phyloP scores from a whole-genome alignment of 306 rosid genomes.

The Malus sylvestris region DNA sequence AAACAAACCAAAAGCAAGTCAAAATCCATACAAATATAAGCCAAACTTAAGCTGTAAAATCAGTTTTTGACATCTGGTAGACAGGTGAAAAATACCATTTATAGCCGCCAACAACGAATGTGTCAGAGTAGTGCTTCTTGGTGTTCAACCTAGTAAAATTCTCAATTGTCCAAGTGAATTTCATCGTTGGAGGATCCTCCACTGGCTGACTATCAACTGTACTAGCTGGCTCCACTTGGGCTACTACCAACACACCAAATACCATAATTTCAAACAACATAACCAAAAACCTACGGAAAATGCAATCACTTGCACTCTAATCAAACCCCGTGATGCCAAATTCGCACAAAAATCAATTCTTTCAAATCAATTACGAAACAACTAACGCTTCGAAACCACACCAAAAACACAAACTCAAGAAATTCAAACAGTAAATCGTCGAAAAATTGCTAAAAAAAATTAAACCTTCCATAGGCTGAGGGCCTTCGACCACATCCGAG shows the following conservation, averaged over 20 bases:
- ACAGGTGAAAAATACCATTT: conserved; percentile 38
- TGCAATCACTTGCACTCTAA: neutral
- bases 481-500: conserved; percentile 49
- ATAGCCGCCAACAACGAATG: conserved; percentile 45
- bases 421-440: neutral
- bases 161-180: conserved; percentile 66
- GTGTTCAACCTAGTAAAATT: conserved; percentile 56
- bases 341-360: neutral
- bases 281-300: conserved; percentile 8
- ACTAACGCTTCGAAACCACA: conserved; percentile 6
- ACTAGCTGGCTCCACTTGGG: conserved; percentile 41
- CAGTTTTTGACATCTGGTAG: neutral
- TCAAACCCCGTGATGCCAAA: neutral
- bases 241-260: conserved; percentile 17
- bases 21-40: neutral
- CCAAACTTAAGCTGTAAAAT: neutral
- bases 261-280: conserved; percentile 8
- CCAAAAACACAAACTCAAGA: neutral
- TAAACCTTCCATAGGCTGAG: conserved; percentile 63
- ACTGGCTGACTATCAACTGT: conserved; percentile 41
- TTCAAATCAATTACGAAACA: conserved; percentile 14
- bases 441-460: neutral
- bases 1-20: conserved; percentile 17
- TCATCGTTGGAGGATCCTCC: conserved; percentile 58
- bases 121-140: conserved; percentile 54